phyloP scores from a whole-genome alignment of 352 stramenopile species.

The Globisporangium carolinianum region DNA sequence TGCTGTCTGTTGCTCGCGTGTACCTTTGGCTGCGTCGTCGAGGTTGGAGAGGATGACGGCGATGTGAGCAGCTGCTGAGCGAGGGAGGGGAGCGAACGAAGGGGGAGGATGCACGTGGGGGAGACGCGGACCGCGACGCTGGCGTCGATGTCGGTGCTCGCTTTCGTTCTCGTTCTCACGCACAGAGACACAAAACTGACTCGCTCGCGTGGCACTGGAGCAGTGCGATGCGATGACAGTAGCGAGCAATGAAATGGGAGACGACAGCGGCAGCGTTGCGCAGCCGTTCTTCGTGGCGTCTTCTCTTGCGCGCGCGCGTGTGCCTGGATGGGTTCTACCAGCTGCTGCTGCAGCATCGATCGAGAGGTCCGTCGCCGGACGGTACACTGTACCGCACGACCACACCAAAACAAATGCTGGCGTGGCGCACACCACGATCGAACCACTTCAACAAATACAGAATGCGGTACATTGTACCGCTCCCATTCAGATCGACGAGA shows the following conservation, averaged over 20 bases:
- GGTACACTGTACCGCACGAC: conserved; percentile 3
- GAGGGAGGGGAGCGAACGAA: not conserved
- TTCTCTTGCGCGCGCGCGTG: too few relatives aligned
- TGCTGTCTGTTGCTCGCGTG: not conserved
- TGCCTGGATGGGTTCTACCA: too few relatives aligned
- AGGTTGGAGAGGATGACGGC: too few relatives aligned
- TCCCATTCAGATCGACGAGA: too few relatives aligned
- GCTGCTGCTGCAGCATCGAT: not conserved
- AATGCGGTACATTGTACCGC: too few relatives aligned
- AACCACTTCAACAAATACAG: not conserved
- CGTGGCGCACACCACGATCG: not conserved
- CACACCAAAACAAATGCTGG: not conserved
- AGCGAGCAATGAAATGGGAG: too few relatives aligned
- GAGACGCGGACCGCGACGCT: not conserved
- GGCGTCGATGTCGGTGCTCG: not conserved
- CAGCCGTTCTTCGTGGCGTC: not conserved
- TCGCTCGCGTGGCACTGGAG: too few relatives aligned
- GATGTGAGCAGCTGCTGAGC: not conserved
- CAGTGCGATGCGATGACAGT: too few relatives aligned
- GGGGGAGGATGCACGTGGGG: not conserved
- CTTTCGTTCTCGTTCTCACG: not conserved
- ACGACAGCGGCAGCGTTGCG: not conserved
- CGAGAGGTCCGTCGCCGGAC: conserved; percentile 1
- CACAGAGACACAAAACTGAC: too few relatives aligned
- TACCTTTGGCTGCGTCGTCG: too few relatives aligned